A percentile compares a stretch with the other conserved stretches of the same genome.
phyloP scores from a whole-genome alignment of 306 rosid genomes.

The Vicia sativa region DNA sequence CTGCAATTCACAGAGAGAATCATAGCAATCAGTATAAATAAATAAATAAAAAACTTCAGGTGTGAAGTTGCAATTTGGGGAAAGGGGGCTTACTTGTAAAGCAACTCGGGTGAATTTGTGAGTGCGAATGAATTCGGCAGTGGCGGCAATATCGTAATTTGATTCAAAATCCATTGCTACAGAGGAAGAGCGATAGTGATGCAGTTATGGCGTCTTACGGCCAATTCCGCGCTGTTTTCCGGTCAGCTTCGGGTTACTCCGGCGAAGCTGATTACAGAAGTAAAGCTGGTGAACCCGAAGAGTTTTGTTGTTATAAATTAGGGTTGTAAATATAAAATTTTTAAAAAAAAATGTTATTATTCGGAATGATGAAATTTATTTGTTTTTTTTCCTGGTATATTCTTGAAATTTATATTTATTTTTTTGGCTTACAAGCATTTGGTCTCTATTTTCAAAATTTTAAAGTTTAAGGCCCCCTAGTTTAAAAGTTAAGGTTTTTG shows the following conservation, averaged over 20 bases:
- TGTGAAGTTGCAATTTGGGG: not conserved
- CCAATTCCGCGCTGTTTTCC: not conserved
- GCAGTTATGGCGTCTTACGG: not conserved
- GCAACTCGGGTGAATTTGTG: constrained; percentile 71
- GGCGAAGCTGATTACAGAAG: not conserved
- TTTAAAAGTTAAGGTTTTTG: too few relatives aligned
- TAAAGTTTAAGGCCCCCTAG: too few relatives aligned
- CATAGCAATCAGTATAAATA: not conserved
- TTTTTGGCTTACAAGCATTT: too few relatives aligned
- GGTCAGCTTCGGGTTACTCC: not conserved
- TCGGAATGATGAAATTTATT: too few relatives aligned
- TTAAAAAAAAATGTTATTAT: too few relatives aligned
- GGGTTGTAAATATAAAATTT: not conserved
- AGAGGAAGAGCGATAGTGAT: not conserved
- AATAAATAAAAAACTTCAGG: not conserved
- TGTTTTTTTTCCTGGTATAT: too few relatives aligned
- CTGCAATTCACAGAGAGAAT: constrained; percentile 43
- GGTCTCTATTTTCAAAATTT: too few relatives aligned
- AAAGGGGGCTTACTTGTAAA: constrained; percentile 59
- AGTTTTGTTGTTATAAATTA: not conserved
- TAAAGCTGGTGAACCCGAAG: too few relatives aligned
- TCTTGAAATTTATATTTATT: too few relatives aligned
- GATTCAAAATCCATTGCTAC: constrained; percentile 69
- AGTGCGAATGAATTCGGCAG: constrained; percentile 62
- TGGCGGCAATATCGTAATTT: constrained; percentile 60